Evolutionary conservation across 2,329 filamentous ascomycete genomes (phyloP), one percentile per base, ranked within the genome.

Genomic region (Calonectria leucothoes): DNA sequence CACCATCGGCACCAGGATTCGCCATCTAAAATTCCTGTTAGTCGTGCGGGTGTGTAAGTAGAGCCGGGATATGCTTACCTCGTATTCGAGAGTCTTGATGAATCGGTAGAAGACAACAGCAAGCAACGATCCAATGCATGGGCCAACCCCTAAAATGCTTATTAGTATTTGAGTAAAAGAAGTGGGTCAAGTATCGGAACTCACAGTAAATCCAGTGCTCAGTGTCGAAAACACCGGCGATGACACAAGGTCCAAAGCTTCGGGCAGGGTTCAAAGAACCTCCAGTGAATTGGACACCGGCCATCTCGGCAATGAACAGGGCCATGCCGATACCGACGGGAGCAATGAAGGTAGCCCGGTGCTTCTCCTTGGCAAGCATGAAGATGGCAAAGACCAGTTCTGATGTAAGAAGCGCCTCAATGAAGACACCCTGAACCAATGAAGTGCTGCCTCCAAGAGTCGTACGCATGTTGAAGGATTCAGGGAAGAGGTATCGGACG

Each of bases 351-450:
- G 87, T 88, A 0, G 83, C 87, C 5, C 82, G 82, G 67, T 88
- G 87, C 77, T 89, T 88, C 79, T 89, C 87, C 29, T 86, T 86
- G 27, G 87, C 87, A n/a, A 89, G 82, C 87, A 89, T 88, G 75
- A 89, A 87, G 67, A 89, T 87, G 11, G 86, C 86, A 71, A 89
- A 88, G 17, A 87, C 83, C 31, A 89, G 76, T 74, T 89, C 85
- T 10, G 86, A 84, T 2, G 87, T 89, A 14, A 89, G 80, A 29
- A 89, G 82, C 76, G 87, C 87, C 75, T 89, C 87, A 48, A 89
- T 87, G 71, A 89, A 85, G 33, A 89, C 81, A 20, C 87, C 88
- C 75, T 88, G 87, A 3, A 83, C 85, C 4, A 85, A 72, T 14
- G 82, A 83, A 1, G 86, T 85, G 14, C 83, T 84, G 27, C 81